Base-by-base conservation (phyloP, 768 basidiomycete genomes). In the Pleurotus cornucopiae region DNA sequence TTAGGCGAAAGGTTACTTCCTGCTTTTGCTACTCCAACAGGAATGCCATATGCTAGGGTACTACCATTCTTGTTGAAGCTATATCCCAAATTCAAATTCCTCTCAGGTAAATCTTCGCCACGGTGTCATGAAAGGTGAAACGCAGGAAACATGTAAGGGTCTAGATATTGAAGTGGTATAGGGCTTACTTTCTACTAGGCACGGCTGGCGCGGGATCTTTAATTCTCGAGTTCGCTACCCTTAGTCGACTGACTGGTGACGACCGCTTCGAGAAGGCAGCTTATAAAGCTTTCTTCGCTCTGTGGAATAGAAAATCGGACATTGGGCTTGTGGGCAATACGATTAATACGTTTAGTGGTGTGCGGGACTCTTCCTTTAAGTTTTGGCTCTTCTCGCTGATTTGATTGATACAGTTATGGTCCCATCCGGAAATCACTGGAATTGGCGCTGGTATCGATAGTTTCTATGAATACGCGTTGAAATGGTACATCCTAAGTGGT, bases 391-490 rank as follows among this genome's bases (percentile, higher is more conserved):
- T 45, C 6, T 45, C n/a, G 46, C 41, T 16, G 25, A 46, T 55
- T 13, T 18, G 12, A 20, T 37, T 25, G 49, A 20, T 65, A 89
- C 91, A 68, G 30, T 11, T 73, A 37, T 97, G 94, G 94, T 81
- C 79, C 12, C 70, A 75, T 47, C 92, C 94, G 14, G 87, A 92
- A 59, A 71, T 87, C 5, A 86, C 85, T 23, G 82, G 88, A 1
- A 89, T 95, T 30, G 96, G 96, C 21, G 97, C 97, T 5, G 97
- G 97, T 0, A 86, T 97, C 43, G 97, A 98, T 67, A 94, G 91
- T 2, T 97, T 96, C 68, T 94, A 89, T 66, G 97, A 99, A 67
- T 95, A 95, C 69, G 90, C 93, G 9, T 70, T 94, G 44, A 95
- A 95, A 65, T 93, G 92, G 85, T 94, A 94, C 66, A 85, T 96